Evolutionary conservation across 2,329 filamentous ascomycete genomes (phyloP).

Genomic region (Lachnellula subtilissima): DNA sequence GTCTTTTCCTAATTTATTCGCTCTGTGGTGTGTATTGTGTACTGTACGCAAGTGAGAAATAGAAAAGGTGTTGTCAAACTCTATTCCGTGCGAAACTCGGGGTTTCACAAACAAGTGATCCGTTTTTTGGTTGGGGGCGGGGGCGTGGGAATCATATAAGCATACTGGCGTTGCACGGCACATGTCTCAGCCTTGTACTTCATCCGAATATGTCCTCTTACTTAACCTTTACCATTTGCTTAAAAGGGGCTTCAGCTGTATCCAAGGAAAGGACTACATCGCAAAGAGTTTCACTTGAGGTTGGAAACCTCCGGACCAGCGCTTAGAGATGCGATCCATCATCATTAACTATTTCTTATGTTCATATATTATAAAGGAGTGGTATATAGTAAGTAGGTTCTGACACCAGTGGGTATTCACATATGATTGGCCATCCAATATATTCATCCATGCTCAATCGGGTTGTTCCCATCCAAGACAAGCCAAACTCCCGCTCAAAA

Average conservation of each 20-base stretch:
- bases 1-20: too few species aligned
- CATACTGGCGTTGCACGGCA: not conserved
- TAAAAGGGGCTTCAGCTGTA: not conserved
- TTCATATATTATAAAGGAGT: not conserved
- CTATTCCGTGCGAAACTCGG: too few species aligned
- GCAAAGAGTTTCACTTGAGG: too few species aligned
- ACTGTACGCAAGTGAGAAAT: too few species aligned
- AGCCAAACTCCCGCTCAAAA: constrained; percentile 5
- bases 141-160: not conserved
- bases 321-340: not conserved
- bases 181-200: not conserved
- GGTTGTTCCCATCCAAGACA: not conserved
- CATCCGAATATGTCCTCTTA: not conserved
- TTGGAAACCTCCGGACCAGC: not conserved
- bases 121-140: too few species aligned
- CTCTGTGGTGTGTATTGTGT: too few species aligned
- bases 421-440: not conserved
- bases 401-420: not conserved
- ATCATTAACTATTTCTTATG: not conserved
- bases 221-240: not conserved
- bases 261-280: too few species aligned
- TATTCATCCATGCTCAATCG: not conserved
- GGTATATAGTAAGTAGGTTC: not conserved
- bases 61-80: too few species aligned
- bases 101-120: too few species aligned